phyloP scores from a whole-genome alignment of 176 grass and related monocot species.

The Lolium multiflorum region DNA sequence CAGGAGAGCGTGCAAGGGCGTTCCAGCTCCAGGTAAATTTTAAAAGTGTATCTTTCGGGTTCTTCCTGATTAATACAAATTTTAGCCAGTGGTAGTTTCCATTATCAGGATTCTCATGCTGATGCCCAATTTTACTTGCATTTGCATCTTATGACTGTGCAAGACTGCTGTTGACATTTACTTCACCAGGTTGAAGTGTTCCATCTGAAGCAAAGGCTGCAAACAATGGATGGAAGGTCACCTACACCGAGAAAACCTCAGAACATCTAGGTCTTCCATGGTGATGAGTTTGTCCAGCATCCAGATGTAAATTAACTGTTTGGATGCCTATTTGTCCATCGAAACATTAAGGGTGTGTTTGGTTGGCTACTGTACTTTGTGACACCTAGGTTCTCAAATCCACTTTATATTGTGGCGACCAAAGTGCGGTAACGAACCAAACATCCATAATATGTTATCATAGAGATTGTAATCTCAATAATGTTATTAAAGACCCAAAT shows the following conservation, averaged over 20 bases:
- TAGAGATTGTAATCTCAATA: too few species aligned
- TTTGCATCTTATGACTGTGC: conserved; percentile 22
- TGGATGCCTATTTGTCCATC: neutral
- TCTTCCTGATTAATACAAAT: conserved; percentile 11
- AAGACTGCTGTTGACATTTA: conserved; percentile 12
- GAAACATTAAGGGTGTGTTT: neutral
- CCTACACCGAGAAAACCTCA: conserved; percentile 78
- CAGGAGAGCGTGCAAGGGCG: conserved; percentile 72
- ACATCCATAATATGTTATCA: conserved; percentile 29
- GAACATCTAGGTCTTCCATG: conserved; percentile 38
- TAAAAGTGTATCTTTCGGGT: conserved; percentile 11
- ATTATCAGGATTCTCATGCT: conserved; percentile 8
- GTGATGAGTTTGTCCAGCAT: neutral
- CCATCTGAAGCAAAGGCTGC: conserved; percentile 85
- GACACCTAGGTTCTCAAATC: neutral
- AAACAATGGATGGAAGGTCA: conserved; percentile 76
- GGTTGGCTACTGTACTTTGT: neutral
- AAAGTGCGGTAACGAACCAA: conserved; percentile 3
- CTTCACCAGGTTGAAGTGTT: conserved; percentile 80
- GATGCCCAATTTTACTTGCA: neutral
- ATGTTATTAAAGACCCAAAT: neutral
- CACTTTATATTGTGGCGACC: neutral
- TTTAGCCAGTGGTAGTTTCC: neutral
- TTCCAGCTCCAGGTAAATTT: conserved; percentile 83
- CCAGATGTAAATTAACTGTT: conserved; percentile 19